A percentile compares a stretch with the other conserved stretches of the same genome.
These are phyloP conservation scores for Plenodomus tracheiphilus DNA, from an alignment of 2,329 filamentous ascomycete species.

Conservation along the genomic window DNA sequence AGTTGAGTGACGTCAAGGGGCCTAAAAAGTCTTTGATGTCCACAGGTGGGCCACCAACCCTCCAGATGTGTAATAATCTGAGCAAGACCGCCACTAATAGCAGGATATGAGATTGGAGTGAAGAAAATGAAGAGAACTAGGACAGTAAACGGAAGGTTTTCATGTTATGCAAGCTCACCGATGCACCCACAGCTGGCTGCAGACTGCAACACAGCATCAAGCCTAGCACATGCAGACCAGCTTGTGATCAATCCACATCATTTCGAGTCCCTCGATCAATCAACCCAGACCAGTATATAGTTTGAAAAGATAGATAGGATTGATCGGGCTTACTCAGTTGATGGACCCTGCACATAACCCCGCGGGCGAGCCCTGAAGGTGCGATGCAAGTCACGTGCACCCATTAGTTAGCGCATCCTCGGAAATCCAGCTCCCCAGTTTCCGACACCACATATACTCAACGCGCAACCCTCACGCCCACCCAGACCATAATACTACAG, in stretches of 20 bases:
- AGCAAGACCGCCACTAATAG: neutral
- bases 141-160: neutral
- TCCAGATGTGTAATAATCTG: too few relatives aligned
- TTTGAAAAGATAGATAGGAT: too few relatives aligned
- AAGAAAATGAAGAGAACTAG: neutral
- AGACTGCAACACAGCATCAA: neutral
- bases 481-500: conserved; percentile 6
- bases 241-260: too few relatives aligned
- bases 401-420: conserved; percentile 12
- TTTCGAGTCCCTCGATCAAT: too few relatives aligned
- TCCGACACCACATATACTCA: conserved; percentile 9
- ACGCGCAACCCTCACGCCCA: neutral
- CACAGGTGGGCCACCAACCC: too few relatives aligned
- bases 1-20: neutral
- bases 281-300: too few relatives aligned
- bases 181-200: neutral
- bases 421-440: conserved; percentile 17
- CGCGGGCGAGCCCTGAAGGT: too few relatives aligned
- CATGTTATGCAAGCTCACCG: neutral
- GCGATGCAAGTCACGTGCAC: conserved; percentile 18
- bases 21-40: neutral
- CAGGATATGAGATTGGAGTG: neutral
- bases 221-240: too few relatives aligned
- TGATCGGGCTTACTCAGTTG: too few relatives aligned
- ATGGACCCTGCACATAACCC: too few relatives aligned